phyloP scores from a whole-genome alignment of 441 rosid species.

The Eruca vesicaria region DNA sequence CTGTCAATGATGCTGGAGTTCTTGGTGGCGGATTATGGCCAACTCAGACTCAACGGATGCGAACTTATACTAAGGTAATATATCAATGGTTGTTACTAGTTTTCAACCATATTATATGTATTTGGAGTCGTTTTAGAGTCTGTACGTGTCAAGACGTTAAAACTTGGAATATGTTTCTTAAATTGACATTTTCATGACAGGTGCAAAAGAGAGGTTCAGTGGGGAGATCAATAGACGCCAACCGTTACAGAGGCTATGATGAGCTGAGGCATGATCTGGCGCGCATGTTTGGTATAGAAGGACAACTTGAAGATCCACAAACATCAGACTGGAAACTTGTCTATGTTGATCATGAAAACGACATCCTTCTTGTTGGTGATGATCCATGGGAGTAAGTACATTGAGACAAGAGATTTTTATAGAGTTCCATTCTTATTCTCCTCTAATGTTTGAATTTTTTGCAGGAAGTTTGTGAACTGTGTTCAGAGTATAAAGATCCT shows the following conservation, averaged over 20 bases:
- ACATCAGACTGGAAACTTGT: conserved; percentile 97
- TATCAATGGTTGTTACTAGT: no score
- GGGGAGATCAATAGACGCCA: conserved; percentile 93
- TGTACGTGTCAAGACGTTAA: no score
- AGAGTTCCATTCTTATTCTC: no score
- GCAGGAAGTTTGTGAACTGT: conserved; percentile 87
- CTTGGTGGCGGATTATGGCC: conserved; percentile 81
- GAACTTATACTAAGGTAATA: conserved; percentile 97
- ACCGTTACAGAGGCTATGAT: conserved; percentile 75
- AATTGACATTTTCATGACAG: no score
- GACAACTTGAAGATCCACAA: conserved; percentile 93
- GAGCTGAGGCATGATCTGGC: conserved; percentile 88
- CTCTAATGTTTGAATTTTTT: no score
- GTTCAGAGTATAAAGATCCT: conserved; percentile 95
- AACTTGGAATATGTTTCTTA: no score
- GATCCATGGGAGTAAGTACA: conserved; percentile 98
- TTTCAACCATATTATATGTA: no score
- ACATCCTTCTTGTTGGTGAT: conserved; percentile 91
- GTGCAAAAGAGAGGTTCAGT: conserved; percentile 97
- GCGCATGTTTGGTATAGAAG: conserved; percentile 94
- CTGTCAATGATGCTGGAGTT: conserved; percentile 73
- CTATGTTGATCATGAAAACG: conserved; percentile 90
- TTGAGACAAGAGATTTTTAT: no score
- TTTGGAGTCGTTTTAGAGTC: no score
- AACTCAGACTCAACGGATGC: conserved; percentile 83